Conservation (phyloP, 2,329 filamentous ascomycete species). For the Ophiostoma triangulosporum region DNA sequence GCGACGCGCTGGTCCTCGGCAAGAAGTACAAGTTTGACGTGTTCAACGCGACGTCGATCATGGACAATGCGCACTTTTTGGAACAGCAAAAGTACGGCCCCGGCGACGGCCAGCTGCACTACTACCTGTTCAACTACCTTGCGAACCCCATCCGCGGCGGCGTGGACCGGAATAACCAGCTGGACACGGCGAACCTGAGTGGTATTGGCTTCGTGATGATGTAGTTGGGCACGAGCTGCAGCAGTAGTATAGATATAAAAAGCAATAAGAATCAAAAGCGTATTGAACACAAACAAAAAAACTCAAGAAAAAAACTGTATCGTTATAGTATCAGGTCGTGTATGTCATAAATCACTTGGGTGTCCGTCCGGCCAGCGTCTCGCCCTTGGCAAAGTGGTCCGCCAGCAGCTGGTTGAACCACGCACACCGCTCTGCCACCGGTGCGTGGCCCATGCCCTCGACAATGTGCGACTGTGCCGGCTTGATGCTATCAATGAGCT, state of each 20-base stretch:
- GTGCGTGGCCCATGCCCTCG: slow-evolving; percentile 63
- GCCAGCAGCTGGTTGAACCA: slow-evolving; percentile 57
- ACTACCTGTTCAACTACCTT: slow-evolving; percentile 95
- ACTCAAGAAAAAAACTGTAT: background rate
- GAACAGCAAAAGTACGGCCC: slow-evolving; percentile 89
- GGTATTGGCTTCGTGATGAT: slow-evolving; percentile 80
- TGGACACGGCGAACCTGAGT: slow-evolving; percentile 66
- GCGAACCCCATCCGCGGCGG: slow-evolving; percentile 76
- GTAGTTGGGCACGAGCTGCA: background rate
- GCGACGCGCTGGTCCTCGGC: slow-evolving; percentile 76
- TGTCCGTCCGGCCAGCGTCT: slow-evolving; percentile 25
- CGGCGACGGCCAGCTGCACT: slow-evolving; percentile 89
- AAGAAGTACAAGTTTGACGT: slow-evolving; percentile 83
- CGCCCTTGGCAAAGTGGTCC: slow-evolving; percentile 38
- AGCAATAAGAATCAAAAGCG: background rate
- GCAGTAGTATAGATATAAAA: background rate
- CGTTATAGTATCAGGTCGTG: background rate
- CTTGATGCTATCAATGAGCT: slow-evolving; percentile 50
- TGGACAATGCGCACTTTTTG: slow-evolving; percentile 90
- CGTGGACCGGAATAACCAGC: slow-evolving; percentile 62
- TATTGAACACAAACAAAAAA: background rate
- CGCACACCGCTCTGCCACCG: slow-evolving; percentile 54
- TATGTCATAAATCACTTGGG: background rate
- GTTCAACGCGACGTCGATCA: slow-evolving; percentile 85
- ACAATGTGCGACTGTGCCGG: slow-evolving; percentile 49